Conservation (phyloP, 352 stramenopile species). For the Pythium oligandrum region DNA sequence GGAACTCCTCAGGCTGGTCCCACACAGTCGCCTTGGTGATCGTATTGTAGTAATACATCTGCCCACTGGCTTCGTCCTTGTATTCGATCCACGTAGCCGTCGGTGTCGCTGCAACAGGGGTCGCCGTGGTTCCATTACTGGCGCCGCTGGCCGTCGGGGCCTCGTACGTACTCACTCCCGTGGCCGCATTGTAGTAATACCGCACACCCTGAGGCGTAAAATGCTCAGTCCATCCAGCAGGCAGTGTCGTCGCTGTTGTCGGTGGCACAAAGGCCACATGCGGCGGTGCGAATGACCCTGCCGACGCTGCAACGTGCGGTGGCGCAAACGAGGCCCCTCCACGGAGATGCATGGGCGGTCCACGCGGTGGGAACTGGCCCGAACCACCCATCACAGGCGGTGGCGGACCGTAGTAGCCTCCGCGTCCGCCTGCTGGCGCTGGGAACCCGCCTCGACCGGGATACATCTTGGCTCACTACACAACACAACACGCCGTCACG, state of each 20-base stretch:
- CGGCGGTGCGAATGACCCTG: background rate
- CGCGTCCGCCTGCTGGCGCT: background rate
- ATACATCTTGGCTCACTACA: no score
- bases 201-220: slow-evolving; percentile 41
- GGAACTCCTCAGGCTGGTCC: slow-evolving; percentile 73
- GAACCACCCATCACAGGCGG: background rate
- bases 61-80: slow-evolving; percentile 60
- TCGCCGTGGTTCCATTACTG: slow-evolving; percentile 1
- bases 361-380: slow-evolving; percentile 15
- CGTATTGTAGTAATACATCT: slow-evolving; percentile 82
- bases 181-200: slow-evolving; percentile 62
- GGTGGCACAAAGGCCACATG: background rate
- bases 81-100: slow-evolving; percentile 66
- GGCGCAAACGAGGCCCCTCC: background rate
- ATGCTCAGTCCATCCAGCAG: slow-evolving; percentile 56
- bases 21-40: slow-evolving; percentile 71
- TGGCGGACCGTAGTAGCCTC: background rate
- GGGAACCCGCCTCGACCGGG: no score
- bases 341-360: background rate
- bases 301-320: no score
- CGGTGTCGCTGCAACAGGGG: background rate
- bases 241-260: slow-evolving; percentile 15
- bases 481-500: no score
- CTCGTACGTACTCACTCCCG: slow-evolving; percentile 65
- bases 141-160: slow-evolving; percentile 11